phyloP scores from a whole-genome alignment of 805 yeast species.

The Komagataella populi region DNA sequence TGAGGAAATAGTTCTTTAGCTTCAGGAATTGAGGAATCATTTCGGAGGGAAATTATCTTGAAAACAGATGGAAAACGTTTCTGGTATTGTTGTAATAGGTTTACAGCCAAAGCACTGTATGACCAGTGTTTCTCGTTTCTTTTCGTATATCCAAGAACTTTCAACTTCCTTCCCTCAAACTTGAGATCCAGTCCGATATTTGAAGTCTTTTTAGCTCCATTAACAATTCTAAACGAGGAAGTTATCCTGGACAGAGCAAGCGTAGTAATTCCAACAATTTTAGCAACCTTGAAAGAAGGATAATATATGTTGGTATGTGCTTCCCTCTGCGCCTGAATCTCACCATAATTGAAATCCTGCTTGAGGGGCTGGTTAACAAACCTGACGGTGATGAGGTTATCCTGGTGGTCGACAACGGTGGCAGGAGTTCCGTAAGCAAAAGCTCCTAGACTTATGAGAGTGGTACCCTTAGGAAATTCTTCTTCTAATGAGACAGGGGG shows the following conservation, averaged over 20 bases:
- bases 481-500: slow-evolving; percentile 66
- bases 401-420: slow-evolving; percentile 43
- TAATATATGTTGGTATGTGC: slow-evolving; percentile 39
- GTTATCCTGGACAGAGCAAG: slow-evolving; percentile 67
- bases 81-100: slow-evolving; percentile 48
- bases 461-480: slow-evolving; percentile 66
- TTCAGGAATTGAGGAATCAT: slow-evolving; percentile 20
- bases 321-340: slow-evolving; percentile 44
- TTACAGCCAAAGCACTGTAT: slow-evolving; percentile 62
- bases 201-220: slow-evolving; percentile 28
- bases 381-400: slow-evolving; percentile 27
- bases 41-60: slow-evolving; percentile 11
- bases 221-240: slow-evolving; percentile 52
- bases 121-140: slow-evolving; percentile 65
- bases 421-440: slow-evolving; percentile 82
- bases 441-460: slow-evolving; percentile 71
- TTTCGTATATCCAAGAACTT: slow-evolving; percentile 80
- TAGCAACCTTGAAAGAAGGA: slow-evolving; percentile 54
- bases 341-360: slow-evolving; percentile 57
- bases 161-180: slow-evolving; percentile 63
- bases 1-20: slow-evolving; percentile 21
- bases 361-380: slow-evolving; percentile 34
- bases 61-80: slow-evolving; percentile 51
- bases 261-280: slow-evolving; percentile 40
- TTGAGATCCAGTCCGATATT: slow-evolving; percentile 80